Percentiles rank a stretch among this genome's conserved stretches.
Conservation (phyloP, 1,284 basidiomycete species). For the Austroboletus rostrupii region DNA sequence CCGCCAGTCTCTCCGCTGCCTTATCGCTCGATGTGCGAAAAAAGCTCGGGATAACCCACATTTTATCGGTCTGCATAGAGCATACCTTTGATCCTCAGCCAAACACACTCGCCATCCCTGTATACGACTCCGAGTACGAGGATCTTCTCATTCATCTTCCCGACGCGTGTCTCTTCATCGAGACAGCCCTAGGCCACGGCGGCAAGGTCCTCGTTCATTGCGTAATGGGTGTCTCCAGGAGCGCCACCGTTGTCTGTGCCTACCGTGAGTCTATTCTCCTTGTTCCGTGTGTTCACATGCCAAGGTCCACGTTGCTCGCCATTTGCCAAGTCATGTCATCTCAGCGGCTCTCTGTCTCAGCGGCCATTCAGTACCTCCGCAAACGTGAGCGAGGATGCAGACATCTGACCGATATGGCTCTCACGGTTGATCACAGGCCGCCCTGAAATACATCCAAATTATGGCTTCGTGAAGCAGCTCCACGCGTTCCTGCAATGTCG, state of each 20-base stretch:
- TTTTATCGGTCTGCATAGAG: conserved; percentile 60
- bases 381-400: conserved; percentile 36
- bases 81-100: conserved; percentile 38
- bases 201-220: conserved; percentile 72
- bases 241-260: conserved; percentile 63
- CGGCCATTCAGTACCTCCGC: conserved; percentile 47
- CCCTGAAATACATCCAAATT: conserved; percentile 55
- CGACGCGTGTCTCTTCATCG: conserved; percentile 50
- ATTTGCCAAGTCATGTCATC: conserved; percentile 50
- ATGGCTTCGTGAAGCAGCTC: conserved; percentile 60
- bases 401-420: conserved; percentile 6
- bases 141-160: conserved; percentile 58
- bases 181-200: conserved; percentile 41
- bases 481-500: conserved; percentile 49
- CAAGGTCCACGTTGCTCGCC: conserved; percentile 3
- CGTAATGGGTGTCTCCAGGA: conserved; percentile 68
- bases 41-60: conserved; percentile 50
- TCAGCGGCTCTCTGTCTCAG: conserved; percentile 36
- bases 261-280: conserved; percentile 43
- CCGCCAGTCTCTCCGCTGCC: conserved; percentile 46
- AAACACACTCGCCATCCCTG: conserved; percentile 45
- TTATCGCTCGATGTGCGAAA: conserved; percentile 36
- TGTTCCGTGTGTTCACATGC: neutral
- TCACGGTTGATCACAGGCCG: conserved; percentile 37
- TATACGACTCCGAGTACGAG: conserved; percentile 59